Evolutionary conservation across 208 protist species (phyloP).

Genomic region (Kentomonas sorsogonicus): DNA sequence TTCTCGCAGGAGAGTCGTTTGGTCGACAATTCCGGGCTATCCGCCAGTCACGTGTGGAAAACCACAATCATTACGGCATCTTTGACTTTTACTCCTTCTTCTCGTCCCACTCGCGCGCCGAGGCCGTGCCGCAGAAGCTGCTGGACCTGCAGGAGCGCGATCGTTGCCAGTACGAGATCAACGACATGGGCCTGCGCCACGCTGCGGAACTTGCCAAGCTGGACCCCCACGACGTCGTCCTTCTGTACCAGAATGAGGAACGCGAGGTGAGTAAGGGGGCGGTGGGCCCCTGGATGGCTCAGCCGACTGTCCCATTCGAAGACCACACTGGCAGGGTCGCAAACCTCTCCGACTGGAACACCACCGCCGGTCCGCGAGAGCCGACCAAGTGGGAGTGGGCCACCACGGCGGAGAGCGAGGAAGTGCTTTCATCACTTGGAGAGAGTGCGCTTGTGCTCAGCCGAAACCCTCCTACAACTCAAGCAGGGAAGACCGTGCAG

Average conservation of each 20-base stretch:
- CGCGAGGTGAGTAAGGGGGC: slow-evolving; percentile 4
- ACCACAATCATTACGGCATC: slow-evolving; percentile 6
- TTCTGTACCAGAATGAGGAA: slow-evolving; percentile 57
- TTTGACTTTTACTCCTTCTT: slow-evolving; percentile 60
- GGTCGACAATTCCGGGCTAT: too few species aligned
- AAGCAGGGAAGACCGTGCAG: too few species aligned
- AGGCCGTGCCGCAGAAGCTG: slow-evolving; percentile 39
- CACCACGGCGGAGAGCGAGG: slow-evolving; percentile 8
- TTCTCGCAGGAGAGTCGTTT: too few species aligned
- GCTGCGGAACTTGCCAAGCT: slow-evolving; percentile 27
- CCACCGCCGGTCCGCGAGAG: slow-evolving; percentile 1
- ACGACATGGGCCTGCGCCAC: slow-evolving; percentile 40
- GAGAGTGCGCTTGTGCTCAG: not conserved
- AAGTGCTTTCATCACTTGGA: not conserved
- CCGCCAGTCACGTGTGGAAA: too few species aligned
- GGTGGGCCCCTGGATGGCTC: slow-evolving; percentile 24
- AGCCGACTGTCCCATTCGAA: slow-evolving; percentile 59
- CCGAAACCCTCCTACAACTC: too few species aligned
- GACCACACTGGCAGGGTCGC: slow-evolving; percentile 35
- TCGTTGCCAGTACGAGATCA: slow-evolving; percentile 52
- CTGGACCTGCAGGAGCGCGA: slow-evolving; percentile 62
- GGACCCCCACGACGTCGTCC: slow-evolving; percentile 22
- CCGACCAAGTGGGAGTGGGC: slow-evolving; percentile 50
- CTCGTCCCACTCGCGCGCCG: too few species aligned
- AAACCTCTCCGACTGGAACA: slow-evolving; percentile 38